Percentiles rank a stretch among this genome's conserved stretches.
phyloP scores from a whole-genome alignment of 306 rosid species.

The Canavalia gladiata region DNA sequence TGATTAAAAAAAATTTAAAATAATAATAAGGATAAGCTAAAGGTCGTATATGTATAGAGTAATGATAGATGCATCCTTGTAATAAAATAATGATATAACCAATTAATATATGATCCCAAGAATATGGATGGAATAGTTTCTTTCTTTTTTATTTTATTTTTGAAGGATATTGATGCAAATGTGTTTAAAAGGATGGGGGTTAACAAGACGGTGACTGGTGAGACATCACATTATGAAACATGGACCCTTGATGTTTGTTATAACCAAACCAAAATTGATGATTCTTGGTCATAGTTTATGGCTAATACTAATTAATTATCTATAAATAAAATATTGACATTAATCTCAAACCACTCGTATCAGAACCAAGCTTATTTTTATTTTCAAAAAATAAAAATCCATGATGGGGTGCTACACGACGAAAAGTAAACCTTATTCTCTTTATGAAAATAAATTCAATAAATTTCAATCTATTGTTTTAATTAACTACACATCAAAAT shows the following conservation, averaged over 20 bases:
- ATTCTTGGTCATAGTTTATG: conserved; percentile 21
- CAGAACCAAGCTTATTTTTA: no score
- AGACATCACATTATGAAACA: conserved; percentile 51
- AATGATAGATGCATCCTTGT: conserved; percentile 11
- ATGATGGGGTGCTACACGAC: neutral
- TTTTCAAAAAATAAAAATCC: neutral
- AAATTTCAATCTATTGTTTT: neutral
- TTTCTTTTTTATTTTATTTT: neutral
- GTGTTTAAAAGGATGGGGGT: neutral
- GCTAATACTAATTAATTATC: conserved; percentile 9
- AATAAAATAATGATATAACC: conserved; percentile 15
- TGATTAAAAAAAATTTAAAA: conserved; percentile 4
- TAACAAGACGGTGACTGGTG: conserved; percentile 44
- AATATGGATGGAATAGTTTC: neutral
- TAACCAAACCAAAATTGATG: conserved; percentile 32
- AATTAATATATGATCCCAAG: conserved; percentile 28
- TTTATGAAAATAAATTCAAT: conserved; percentile 2
- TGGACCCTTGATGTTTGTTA: conserved; percentile 39
- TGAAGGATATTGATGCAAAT: conserved; percentile 6
- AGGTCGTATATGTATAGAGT: conserved; percentile 5
- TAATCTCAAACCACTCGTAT: no score
- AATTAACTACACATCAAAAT: neutral
- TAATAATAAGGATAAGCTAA: neutral
- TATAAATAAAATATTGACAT: no score
- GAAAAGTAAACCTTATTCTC: neutral